Evolutionary conservation across 352 stramenopile genomes (phyloP).

Genomic region (Globisporangium paddicum): DNA sequence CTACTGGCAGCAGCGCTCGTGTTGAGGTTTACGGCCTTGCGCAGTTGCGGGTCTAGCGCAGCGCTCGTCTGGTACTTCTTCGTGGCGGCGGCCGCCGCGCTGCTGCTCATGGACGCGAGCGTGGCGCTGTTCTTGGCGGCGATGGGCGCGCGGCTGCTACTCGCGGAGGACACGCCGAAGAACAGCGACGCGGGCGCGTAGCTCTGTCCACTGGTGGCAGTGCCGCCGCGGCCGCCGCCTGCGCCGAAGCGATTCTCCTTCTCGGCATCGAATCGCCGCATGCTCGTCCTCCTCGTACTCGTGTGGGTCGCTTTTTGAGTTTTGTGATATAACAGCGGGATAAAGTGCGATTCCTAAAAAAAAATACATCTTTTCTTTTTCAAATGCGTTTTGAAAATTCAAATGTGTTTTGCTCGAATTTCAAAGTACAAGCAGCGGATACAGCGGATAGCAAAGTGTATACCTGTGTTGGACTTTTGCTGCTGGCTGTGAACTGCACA

Average conservation of each 20-base stretch:
- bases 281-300: constrained; percentile 13
- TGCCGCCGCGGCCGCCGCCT: not conserved
- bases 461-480: too few relatives aligned
- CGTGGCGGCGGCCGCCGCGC: not conserved
- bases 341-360: not conserved
- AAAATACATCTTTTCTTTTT: not conserved
- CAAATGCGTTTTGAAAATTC: constrained; percentile 28
- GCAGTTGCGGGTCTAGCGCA: not conserved
- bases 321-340: not conserved
- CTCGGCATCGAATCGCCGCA: constrained; percentile 61
- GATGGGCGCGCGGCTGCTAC: constrained; percentile 17
- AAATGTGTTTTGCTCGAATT: constrained; percentile 17
- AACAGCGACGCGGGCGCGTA: constrained; percentile 16
- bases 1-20: not conserved
- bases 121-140: constrained; percentile 9
- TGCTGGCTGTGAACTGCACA: too few relatives aligned
- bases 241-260: constrained; percentile 52
- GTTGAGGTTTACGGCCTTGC: not conserved
- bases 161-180: constrained; percentile 15
- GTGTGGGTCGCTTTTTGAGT: not conserved
- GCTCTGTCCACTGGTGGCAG: not conserved
- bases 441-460: not conserved
- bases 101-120: constrained; percentile 8
- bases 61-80: constrained; percentile 3
- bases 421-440: not conserved